phyloP scores from a whole-genome alignment of 2,329 filamentous ascomycete species.

The Rhexocercosporidium sp. region DNA sequence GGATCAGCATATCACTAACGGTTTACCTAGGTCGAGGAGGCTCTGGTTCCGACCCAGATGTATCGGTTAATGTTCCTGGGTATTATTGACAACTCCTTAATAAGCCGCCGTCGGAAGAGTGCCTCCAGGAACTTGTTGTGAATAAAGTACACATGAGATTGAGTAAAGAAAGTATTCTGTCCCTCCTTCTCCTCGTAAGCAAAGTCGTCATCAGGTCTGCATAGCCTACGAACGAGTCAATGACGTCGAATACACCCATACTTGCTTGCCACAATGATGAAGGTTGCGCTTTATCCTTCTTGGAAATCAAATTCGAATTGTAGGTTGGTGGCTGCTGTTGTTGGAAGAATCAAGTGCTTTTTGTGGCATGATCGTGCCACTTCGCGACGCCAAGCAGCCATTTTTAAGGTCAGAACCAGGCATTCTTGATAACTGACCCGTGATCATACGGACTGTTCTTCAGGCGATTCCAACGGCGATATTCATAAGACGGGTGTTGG shows the following conservation, averaged over 20 bases:
- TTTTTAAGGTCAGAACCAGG: not conserved
- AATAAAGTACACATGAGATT: too few relatives aligned
- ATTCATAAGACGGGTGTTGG: not conserved
- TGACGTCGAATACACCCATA: not conserved
- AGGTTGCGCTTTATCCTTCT: not conserved
- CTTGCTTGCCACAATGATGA: not conserved
- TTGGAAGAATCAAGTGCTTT: not conserved
- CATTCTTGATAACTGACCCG: not conserved
- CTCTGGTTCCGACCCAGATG: not conserved
- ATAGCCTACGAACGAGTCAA: not conserved
- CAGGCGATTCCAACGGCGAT: not conserved
- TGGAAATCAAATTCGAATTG: not conserved
- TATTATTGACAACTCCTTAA: not conserved
- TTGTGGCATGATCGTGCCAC: conserved; percentile 6
- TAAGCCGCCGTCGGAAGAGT: not conserved
- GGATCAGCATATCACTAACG: not conserved
- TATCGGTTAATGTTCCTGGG: too few relatives aligned
- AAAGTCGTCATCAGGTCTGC: not conserved
- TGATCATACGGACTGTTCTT: not conserved
- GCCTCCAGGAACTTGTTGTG: too few relatives aligned
- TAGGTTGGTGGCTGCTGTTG: not conserved
- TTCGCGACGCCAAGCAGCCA: not conserved
- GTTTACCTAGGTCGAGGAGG: not conserved
- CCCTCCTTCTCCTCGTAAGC: not conserved
- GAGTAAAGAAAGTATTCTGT: too few relatives aligned